Conservation (phyloP, 2,329 filamentous ascomycete genomes). For the Aspergillus ustus region DNA sequence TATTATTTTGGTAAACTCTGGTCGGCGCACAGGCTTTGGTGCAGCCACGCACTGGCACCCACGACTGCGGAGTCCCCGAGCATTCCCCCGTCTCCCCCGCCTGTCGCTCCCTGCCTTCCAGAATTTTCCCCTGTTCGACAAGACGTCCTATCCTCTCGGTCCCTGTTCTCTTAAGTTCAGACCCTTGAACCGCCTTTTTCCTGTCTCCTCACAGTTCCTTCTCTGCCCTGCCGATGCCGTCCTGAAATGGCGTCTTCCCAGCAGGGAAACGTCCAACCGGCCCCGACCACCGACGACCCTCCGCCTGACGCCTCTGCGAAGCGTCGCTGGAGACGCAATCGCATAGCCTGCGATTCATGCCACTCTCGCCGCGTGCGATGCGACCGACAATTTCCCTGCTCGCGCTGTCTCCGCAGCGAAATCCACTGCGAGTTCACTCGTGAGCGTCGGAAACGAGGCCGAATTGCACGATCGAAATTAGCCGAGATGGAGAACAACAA, state of each 20-base stretch:
- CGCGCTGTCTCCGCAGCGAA: slow-evolving; percentile 81
- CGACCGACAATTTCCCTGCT: slow-evolving; percentile 87
- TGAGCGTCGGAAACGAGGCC: slow-evolving; percentile 91
- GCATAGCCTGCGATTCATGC: slow-evolving; percentile 84
- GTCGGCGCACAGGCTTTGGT: background rate
- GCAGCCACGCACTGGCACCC: background rate
- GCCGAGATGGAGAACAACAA: slow-evolving; percentile 48
- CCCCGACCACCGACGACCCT: slow-evolving; percentile 21
- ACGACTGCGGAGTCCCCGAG: background rate
- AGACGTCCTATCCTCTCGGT: background rate
- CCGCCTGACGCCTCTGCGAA: slow-evolving; percentile 30
- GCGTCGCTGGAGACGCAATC: slow-evolving; percentile 43
- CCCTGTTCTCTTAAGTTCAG: background rate
- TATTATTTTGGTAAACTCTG: background rate
- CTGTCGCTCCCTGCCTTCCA: background rate
- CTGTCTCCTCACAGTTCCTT: background rate
- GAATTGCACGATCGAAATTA: slow-evolving; percentile 74
- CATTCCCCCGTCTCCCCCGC: background rate
- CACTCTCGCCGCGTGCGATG: slow-evolving; percentile 93
- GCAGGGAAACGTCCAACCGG: slow-evolving; percentile 31
- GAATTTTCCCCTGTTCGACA: background rate
- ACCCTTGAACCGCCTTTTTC: background rate
- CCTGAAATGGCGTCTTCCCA: slow-evolving; percentile 38
- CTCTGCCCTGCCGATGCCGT: slow-evolving; percentile 29
- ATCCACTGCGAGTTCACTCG: slow-evolving; percentile 80